These are phyloP conservation scores for Hanseniaspora clermontiae DNA, from an alignment of 805 yeast genomes.

Conservation along the genomic window DNA sequence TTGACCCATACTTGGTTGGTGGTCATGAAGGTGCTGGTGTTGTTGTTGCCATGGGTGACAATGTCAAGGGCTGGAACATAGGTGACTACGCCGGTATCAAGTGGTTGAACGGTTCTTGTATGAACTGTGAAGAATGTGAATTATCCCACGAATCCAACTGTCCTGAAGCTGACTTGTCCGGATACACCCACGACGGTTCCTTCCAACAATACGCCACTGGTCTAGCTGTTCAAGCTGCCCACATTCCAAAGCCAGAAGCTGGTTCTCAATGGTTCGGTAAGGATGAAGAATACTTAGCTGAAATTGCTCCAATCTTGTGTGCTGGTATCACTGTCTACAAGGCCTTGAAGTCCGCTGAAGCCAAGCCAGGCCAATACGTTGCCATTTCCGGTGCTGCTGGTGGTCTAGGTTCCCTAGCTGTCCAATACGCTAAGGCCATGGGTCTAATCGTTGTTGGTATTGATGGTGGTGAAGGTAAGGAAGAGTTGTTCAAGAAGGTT, in stretches of 20 bases:
- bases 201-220: conserved; percentile 59
- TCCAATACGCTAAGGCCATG: conserved; percentile 66
- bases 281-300: conserved; percentile 39
- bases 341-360: conserved; percentile 48
- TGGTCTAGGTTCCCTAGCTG: conserved; percentile 64
- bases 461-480: conserved; percentile 65
- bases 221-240: conserved; percentile 51
- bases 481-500: conserved; percentile 36
- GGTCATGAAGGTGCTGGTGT: conserved; percentile 69
- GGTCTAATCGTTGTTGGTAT: conserved; percentile 59
- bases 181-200: conserved; percentile 61
- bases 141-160: conserved; percentile 52
- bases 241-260: conserved; percentile 31
- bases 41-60: conserved; percentile 50
- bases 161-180: conserved; percentile 54
- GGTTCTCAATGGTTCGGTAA: conserved; percentile 13
- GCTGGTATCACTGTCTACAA: conserved; percentile 60
- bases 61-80: conserved; percentile 46
- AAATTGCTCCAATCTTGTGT: conserved; percentile 51
- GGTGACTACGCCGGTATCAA: conserved; percentile 59
- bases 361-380: conserved; percentile 58
- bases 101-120: conserved; percentile 58
- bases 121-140: conserved; percentile 53
- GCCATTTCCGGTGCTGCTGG: conserved; percentile 72
- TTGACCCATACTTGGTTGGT: conserved; percentile 49